Percentiles rank a stretch among this genome's conserved stretches.
Conservation (phyloP, 148 eudicot genomes). For the Cornus controversa region DNA sequence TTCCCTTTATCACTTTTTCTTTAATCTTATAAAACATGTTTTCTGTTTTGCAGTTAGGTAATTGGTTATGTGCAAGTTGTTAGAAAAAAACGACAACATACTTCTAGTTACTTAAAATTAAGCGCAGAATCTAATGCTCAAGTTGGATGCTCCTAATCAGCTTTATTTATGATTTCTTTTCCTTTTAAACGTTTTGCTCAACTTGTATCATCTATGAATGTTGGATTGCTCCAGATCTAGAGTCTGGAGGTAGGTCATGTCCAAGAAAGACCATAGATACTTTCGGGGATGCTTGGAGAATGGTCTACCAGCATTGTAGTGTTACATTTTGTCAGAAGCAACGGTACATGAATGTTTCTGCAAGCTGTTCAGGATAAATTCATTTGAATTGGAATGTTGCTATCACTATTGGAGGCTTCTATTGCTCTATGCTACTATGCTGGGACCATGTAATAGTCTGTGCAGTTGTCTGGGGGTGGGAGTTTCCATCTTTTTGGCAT, state of each 20-base stretch:
- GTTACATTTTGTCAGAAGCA: background rate
- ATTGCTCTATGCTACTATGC: background rate
- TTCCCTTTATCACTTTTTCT: background rate
- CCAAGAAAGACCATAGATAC: too few relatives aligned
- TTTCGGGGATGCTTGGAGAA: background rate
- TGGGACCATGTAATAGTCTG: background rate
- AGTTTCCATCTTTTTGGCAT: background rate
- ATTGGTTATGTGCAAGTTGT: background rate
- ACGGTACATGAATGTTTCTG: background rate
- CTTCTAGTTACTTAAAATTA: background rate
- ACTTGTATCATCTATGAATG: background rate
- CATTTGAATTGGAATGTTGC: background rate
- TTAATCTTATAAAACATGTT: background rate
- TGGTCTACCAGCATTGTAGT: background rate
- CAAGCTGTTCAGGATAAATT: background rate
- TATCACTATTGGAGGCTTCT: background rate
- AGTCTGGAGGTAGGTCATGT: background rate
- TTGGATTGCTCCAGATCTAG: background rate
- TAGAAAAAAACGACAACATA: background rate
- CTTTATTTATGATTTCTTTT: background rate
- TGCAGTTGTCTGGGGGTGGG: too few relatives aligned
- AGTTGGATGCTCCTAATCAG: background rate
- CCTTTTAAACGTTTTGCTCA: background rate
- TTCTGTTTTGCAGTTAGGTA: background rate
- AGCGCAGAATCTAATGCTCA: background rate